Conservation (phyloP, 2,329 filamentous ascomycete genomes). For the Aspergillus pseudonomiae region DNA sequence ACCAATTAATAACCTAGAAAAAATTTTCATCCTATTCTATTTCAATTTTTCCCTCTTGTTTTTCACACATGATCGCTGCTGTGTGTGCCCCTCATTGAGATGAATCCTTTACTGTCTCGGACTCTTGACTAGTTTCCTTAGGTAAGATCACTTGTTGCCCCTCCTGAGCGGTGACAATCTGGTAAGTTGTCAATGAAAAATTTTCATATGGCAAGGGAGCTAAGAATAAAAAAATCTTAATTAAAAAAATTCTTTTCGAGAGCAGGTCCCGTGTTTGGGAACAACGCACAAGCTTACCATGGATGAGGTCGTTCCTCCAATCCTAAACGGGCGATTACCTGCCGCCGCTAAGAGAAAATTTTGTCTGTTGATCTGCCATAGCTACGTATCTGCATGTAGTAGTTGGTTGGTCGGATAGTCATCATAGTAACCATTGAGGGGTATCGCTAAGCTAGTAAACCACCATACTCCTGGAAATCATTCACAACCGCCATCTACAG, state of each 20-base stretch:
- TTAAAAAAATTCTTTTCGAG: not conserved
- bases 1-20: not conserved
- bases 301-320: conserved; percentile 10
- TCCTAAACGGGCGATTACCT: conserved; percentile 18
- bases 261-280: conserved; percentile 5
- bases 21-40: not conserved
- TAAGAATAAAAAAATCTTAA: not conserved
- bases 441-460: conserved; percentile 12
- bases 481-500: not conserved
- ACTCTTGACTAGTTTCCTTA: not conserved
- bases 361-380: conserved; percentile 16
- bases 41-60: not conserved
- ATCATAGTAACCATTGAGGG: conserved; percentile 12
- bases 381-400: conserved; percentile 4
- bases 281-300: conserved; percentile 19
- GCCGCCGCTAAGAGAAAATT: conserved; percentile 17
- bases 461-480: not conserved
- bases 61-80: not conserved
- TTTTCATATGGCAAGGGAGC: conserved; percentile 3
- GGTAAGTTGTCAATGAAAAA: not conserved
- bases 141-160: not conserved
- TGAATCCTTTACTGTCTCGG: not conserved
- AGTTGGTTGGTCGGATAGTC: not conserved
- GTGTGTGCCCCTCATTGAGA: conserved; percentile 9
- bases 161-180: not conserved